Evolutionary conservation across 1,139 yeast genomes (phyloP).

Genomic region (Zygosaccharomyces sapae): DNA sequence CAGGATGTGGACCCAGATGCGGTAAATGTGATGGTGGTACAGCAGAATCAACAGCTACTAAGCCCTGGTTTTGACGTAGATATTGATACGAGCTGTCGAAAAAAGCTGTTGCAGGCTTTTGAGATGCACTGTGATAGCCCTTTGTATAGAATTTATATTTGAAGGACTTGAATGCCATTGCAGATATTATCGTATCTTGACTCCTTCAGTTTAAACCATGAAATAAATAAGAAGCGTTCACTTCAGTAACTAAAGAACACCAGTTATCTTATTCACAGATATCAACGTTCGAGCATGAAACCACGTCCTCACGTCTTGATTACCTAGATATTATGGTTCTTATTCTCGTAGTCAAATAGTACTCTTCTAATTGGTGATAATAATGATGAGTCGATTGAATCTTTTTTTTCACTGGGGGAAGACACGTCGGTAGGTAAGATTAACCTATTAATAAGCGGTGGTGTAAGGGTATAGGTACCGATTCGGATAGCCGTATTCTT

Average conservation of each 20-base stretch:
- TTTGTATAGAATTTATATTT: conserved; percentile 33
- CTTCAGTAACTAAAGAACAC: neutral
- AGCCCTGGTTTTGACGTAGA: conserved; percentile 29
- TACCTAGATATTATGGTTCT: neutral
- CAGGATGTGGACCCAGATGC: conserved; percentile 25
- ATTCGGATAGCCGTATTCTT: neutral
- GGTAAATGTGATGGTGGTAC: conserved; percentile 19
- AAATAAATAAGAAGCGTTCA: neutral
- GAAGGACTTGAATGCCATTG: conserved; percentile 33
- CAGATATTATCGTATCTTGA: neutral
- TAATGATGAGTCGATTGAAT: neutral
- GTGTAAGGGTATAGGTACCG: neutral
- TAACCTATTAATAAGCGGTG: neutral
- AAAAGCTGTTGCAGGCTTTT: conserved; percentile 27
- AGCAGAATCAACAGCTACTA: conserved; percentile 24
- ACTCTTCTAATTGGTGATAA: neutral
- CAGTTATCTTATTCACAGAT: neutral
- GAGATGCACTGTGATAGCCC: conserved; percentile 26
- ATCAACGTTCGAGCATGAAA: neutral
- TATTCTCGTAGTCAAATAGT: neutral
- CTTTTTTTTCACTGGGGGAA: neutral
- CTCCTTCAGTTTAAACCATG: neutral
- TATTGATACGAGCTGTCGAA: conserved; percentile 33
- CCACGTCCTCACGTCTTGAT: neutral
- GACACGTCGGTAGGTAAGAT: neutral